Conservation (phyloP, 148 eudicot species). For the Cornus controversa region DNA sequence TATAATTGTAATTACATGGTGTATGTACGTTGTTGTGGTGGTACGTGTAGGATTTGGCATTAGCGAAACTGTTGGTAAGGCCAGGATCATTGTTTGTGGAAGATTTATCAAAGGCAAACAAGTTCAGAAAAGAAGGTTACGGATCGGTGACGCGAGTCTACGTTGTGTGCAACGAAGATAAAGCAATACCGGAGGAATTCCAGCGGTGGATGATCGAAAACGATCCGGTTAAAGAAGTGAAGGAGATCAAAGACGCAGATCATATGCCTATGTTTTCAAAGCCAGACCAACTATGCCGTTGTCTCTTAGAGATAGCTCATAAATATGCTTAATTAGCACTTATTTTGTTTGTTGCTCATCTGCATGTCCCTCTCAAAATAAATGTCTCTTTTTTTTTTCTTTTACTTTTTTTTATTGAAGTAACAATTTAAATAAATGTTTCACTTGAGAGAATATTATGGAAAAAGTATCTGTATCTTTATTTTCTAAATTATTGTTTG, state of each 20-base stretch:
- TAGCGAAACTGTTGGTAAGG: conserved; percentile 35
- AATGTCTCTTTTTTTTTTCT: too few relatives aligned
- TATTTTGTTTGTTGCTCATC: too few relatives aligned
- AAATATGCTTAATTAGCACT: background rate
- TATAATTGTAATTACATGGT: background rate
- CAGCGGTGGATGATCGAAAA: conserved; percentile 37
- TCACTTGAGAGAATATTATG: too few relatives aligned
- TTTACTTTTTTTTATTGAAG: too few relatives aligned
- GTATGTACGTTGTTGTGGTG: too few relatives aligned
- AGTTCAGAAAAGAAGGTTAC: conserved; percentile 32
- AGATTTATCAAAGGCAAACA: conserved; percentile 29
- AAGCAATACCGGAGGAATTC: conserved; percentile 21
- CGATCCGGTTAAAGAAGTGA: conserved; percentile 24
- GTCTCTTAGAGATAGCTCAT: conserved; percentile 32
- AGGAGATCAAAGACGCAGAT: conserved; percentile 37
- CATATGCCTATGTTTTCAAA: conserved; percentile 54
- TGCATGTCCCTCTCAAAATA: too few relatives aligned
- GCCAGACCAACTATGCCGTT: conserved; percentile 27
- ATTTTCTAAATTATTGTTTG: too few relatives aligned
- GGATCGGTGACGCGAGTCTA: conserved; percentile 44
- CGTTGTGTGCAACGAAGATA: conserved; percentile 35
- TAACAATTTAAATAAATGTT: too few relatives aligned
- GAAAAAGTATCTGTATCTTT: too few relatives aligned
- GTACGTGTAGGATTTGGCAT: conserved; percentile 37
- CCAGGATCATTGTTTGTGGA: conserved; percentile 36